These are phyloP conservation scores for Typha latifolia DNA, from an alignment of 176 grass and related monocot species.

Conservation along the genomic window DNA sequence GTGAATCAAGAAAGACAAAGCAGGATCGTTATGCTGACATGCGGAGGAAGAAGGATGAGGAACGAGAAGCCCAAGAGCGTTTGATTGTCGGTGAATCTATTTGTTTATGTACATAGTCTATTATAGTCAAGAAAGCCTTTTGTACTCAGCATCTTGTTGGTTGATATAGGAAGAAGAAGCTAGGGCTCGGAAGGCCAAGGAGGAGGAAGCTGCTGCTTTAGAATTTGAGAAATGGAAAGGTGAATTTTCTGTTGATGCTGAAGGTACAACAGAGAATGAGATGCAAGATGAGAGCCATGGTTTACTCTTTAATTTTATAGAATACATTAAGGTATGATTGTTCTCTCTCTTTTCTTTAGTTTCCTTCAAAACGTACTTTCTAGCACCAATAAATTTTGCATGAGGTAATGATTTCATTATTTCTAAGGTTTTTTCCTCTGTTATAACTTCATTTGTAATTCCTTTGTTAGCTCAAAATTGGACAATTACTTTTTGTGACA, in stretches of 20 bases:
- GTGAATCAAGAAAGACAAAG: constrained; percentile 57
- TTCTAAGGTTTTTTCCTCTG: too few species aligned
- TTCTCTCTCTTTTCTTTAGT: neutral
- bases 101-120: constrained; percentile 6
- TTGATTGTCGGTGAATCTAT: constrained; percentile 33
- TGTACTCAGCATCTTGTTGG: constrained; percentile 14
- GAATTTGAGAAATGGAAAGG: constrained; percentile 99
- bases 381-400: neutral
- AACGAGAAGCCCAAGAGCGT: constrained; percentile 72
- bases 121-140: neutral
- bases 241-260: constrained; percentile 88
- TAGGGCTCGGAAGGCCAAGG: constrained; percentile 51
- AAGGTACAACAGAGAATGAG: constrained; percentile 87
- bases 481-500: too few species aligned
- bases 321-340: constrained; percentile 73
- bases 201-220: constrained; percentile 51
- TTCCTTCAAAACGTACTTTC: neutral
- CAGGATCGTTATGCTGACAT: constrained; percentile 77
- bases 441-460: too few species aligned
- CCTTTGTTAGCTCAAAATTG: too few species aligned
- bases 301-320: constrained; percentile 79
- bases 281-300: constrained; percentile 60
- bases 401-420: neutral
- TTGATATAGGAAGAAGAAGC: constrained; percentile 81
- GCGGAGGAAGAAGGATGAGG: constrained; percentile 87